These are phyloP conservation scores for Vitis vinifera DNA, from an alignment of 164 flowering plant genomes.

Conservation along the genomic window DNA sequence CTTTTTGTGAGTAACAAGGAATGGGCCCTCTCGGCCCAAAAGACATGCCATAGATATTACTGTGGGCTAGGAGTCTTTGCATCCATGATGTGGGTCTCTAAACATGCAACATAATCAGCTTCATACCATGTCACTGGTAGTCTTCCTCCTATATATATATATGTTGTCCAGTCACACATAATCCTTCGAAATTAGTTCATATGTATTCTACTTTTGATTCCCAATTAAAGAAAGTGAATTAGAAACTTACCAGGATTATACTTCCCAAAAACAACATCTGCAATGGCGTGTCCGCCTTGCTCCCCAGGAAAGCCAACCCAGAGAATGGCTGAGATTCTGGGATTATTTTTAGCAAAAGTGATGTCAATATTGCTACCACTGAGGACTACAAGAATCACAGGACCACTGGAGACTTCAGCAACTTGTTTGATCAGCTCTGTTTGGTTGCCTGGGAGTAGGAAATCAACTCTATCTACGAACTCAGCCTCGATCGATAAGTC, in stretches of 20 bases:
- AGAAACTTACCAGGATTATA: slow-evolving; percentile 21
- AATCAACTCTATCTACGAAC: slow-evolving; percentile 12
- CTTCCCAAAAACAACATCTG: slow-evolving; percentile 26
- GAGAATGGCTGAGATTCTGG: slow-evolving; percentile 17
- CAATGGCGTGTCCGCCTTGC: slow-evolving; percentile 28
- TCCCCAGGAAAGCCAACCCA: slow-evolving; percentile 41
- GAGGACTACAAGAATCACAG: slow-evolving; percentile 24
- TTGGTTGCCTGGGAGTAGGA: slow-evolving; percentile 25
- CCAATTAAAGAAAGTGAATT: background rate
- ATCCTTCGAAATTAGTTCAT: too few relatives aligned
- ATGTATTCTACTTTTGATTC: too few relatives aligned
- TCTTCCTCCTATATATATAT: slow-evolving; percentile 10
- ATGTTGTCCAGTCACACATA: too few relatives aligned
- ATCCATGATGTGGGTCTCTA: too few relatives aligned
- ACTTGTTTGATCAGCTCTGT: slow-evolving; percentile 15
- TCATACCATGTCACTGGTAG: slow-evolving; percentile 14
- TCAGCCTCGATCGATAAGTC: slow-evolving; percentile 2
- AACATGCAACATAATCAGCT: slow-evolving; percentile 4
- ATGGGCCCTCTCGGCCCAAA: too few relatives aligned
- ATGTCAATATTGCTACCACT: slow-evolving; percentile 25
- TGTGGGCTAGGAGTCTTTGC: too few relatives aligned
- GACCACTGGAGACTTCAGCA: slow-evolving; percentile 21
- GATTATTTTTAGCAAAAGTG: slow-evolving; percentile 16
- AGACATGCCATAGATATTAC: too few relatives aligned
- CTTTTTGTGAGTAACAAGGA: too few relatives aligned